Percentiles rank a stretch among this genome's conserved stretches.
These are phyloP conservation scores for Tilletia horrida DNA, from an alignment of 1,284 basidiomycete genomes.

Conservation along the genomic window DNA sequence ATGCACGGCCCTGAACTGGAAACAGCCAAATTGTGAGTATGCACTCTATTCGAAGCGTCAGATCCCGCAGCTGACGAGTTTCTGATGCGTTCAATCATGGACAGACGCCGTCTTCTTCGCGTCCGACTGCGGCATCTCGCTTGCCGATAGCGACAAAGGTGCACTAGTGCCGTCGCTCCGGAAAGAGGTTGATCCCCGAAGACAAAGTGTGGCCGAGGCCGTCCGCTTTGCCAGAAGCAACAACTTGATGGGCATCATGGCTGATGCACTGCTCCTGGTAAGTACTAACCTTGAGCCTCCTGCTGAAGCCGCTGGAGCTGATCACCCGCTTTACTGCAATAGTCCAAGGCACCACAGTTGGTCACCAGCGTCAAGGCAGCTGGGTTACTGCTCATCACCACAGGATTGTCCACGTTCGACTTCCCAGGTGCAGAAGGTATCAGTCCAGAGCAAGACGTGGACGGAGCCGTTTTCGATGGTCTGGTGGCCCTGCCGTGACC, in stretches of 20 bases:
- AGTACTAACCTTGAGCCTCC: conserved; percentile 41
- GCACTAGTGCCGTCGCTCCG: conserved; percentile 55
- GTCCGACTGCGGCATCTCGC: conserved; percentile 73
- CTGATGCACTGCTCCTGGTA: conserved; percentile 83
- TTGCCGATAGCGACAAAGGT: conserved; percentile 28
- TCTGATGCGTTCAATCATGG: too few species aligned
- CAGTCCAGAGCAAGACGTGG: conserved; percentile 2
- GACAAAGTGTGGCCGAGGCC: conserved; percentile 76
- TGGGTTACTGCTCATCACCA: conserved; percentile 43
- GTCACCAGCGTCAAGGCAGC: conserved; percentile 49
- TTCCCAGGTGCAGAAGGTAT: conserved; percentile 9
- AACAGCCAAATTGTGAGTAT: conserved; percentile 89
- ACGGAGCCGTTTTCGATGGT: conserved; percentile 8
- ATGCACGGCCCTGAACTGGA: conserved; percentile 84
- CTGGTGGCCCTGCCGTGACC: background rate
- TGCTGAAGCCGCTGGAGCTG: background rate
- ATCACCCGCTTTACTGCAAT: background rate
- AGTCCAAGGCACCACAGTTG: conserved; percentile 42
- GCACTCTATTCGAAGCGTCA: background rate
- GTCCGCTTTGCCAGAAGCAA: conserved; percentile 91
- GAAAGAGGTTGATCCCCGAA: conserved; percentile 60
- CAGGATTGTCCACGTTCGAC: conserved; percentile 5
- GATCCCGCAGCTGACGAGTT: too few species aligned
- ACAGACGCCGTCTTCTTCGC: conserved; percentile 86
- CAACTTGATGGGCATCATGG: conserved; percentile 86